phyloP scores from a whole-genome alignment of 2,329 filamentous ascomycete genomes.

The Trichophyton mentagrophytes region DNA sequence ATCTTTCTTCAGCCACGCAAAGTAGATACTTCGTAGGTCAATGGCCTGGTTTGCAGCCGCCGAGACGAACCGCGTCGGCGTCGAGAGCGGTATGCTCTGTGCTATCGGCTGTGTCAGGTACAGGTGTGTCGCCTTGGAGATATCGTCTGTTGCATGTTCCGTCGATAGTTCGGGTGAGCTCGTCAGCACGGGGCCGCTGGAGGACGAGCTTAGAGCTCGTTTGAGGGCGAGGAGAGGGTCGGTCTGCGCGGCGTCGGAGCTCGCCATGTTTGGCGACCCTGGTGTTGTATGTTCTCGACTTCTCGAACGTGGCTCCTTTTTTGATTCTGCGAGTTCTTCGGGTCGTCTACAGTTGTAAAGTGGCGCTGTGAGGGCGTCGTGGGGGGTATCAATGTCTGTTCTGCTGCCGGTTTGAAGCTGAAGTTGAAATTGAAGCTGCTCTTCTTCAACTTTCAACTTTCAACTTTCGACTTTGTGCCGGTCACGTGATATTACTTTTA shows the following conservation, averaged over 20 bases:
- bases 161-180: constrained; percentile 52
- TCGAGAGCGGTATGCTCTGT: constrained; percentile 54
- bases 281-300: neutral
- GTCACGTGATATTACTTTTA: too few relatives aligned
- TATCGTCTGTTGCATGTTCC: constrained; percentile 47
- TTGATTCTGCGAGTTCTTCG: neutral
- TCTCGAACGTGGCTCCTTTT: neutral
- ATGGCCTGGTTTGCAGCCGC: constrained; percentile 52
- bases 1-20: constrained; percentile 91
- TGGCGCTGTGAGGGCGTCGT: neutral
- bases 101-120: constrained; percentile 53
- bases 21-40: constrained; percentile 88
- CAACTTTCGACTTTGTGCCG: neutral
- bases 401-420: neutral
- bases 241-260: constrained; percentile 37
- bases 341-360: neutral
- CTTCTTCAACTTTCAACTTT: neutral
- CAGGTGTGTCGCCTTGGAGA: constrained; percentile 67
- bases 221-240: constrained; percentile 78
- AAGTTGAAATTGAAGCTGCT: neutral
- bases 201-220: constrained; percentile 59
- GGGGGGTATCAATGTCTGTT: neutral
- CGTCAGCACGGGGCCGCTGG: constrained; percentile 58
- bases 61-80: constrained; percentile 78
- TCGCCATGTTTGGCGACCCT: constrained; percentile 7